Percentiles rank a stretch among this genome's conserved stretches.
These are phyloP conservation scores for Daedaleopsis sinensis DNA, from an alignment of 768 basidiomycete genomes.

Conservation along the genomic window DNA sequence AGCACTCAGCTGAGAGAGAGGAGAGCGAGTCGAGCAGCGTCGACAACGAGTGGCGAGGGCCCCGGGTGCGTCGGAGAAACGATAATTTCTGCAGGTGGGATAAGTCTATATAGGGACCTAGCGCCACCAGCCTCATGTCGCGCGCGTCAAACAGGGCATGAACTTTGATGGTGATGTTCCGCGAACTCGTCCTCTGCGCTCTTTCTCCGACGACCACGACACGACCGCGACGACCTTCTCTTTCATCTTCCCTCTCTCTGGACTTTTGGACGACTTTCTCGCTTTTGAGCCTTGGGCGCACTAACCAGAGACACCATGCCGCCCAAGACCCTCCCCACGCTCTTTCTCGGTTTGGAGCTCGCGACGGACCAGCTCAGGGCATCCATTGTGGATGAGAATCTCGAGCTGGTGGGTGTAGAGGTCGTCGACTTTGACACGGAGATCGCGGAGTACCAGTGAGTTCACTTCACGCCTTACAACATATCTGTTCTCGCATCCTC, in stretches of 20 bases:
- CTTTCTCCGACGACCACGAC: conserved; percentile 23
- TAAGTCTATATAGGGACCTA: not conserved
- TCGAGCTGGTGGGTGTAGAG: conserved; percentile 83
- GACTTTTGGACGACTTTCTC: not conserved
- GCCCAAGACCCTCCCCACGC: conserved; percentile 47
- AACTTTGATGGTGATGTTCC: conserved; percentile 24
- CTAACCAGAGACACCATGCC: conserved; percentile 26
- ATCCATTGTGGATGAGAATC: conserved; percentile 79
- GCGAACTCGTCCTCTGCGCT: conserved; percentile 11
- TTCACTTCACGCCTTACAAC: too few relatives aligned
- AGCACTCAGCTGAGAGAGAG: too few relatives aligned
- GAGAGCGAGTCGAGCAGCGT: too few relatives aligned
- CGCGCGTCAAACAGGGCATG: conserved; percentile 18
- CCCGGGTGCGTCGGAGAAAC: too few relatives aligned
- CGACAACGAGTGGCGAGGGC: too few relatives aligned
- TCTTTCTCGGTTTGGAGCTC: conserved; percentile 87
- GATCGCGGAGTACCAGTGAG: conserved; percentile 80
- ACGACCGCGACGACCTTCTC: conserved; percentile 19
- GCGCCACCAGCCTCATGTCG: conserved; percentile 5
- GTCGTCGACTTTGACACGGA: conserved; percentile 83
- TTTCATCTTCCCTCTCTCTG: not conserved
- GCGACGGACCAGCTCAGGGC: conserved; percentile 84
- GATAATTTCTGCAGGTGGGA: too few relatives aligned
- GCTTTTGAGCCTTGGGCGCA: conserved; percentile 8
- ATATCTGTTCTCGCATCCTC: too few relatives aligned